phyloP scores from a whole-genome alignment of 192 early-diverging fungal species.

The Dispira parvispora region DNA sequence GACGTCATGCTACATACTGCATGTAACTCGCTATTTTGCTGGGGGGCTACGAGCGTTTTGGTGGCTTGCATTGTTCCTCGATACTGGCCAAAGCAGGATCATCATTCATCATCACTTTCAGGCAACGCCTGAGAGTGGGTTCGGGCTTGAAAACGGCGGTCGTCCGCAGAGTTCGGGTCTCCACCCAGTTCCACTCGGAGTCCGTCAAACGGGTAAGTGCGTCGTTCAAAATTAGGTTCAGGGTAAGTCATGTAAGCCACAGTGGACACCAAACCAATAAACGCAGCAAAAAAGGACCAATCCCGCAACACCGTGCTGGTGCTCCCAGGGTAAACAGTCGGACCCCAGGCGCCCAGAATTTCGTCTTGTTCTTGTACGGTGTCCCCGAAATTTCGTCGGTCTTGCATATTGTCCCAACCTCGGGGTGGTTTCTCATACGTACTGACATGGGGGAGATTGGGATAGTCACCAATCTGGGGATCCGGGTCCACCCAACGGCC shows the following conservation, averaged over 20 bases:
- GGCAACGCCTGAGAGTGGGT: neutral
- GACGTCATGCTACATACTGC: too few species aligned
- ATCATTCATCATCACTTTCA: too few species aligned
- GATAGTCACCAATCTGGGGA: slow-evolving; percentile 60
- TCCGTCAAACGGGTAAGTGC: slow-evolving; percentile 3
- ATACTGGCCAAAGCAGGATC: too few species aligned
- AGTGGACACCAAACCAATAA: neutral
- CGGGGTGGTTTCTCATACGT: slow-evolving; percentile 38
- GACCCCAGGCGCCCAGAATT: slow-evolving; percentile 46
- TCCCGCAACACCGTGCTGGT: slow-evolving; percentile 8
- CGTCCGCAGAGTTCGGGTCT: neutral
- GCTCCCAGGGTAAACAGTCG: slow-evolving; percentile 32
- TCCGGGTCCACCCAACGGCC: slow-evolving; percentile 26
- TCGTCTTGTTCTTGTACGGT: slow-evolving; percentile 55
- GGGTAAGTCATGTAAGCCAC: slow-evolving; percentile 1
- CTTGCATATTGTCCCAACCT: slow-evolving; percentile 58
- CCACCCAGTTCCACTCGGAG: slow-evolving; percentile 8
- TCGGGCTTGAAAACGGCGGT: neutral
- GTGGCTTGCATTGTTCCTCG: too few species aligned
- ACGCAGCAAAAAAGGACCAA: neutral
- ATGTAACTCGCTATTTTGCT: too few species aligned
- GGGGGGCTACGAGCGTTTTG: too few species aligned
- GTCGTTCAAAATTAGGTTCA: neutral
- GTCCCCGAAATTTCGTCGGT: slow-evolving; percentile 61
- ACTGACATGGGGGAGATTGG: slow-evolving; percentile 47